These are phyloP conservation scores for Geosmithia putterillii DNA, from an alignment of 2,329 filamentous ascomycete genomes.

Conservation along the genomic window DNA sequence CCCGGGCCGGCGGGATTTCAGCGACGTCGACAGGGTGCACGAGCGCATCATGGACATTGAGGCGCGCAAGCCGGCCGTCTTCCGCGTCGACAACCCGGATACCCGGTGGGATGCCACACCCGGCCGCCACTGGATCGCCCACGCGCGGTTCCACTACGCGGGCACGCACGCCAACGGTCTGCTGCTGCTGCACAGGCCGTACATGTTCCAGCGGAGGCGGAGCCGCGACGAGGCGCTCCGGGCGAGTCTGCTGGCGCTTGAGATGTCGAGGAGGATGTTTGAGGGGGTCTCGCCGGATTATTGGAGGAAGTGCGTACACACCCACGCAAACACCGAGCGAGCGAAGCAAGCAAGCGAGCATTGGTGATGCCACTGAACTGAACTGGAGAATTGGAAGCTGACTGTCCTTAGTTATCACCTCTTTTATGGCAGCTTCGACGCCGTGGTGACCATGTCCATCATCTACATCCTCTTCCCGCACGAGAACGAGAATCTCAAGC, in stretches of 20 bases:
- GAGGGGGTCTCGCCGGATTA: slow-evolving; percentile 34
- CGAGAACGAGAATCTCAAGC: slow-evolving; percentile 33
- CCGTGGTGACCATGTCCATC: slow-evolving; percentile 46
- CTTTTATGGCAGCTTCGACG: slow-evolving; percentile 53
- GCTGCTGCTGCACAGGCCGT: slow-evolving; percentile 49
- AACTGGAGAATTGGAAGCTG: background rate
- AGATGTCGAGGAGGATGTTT: slow-evolving; percentile 38
- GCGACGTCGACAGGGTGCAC: slow-evolving; percentile 41
- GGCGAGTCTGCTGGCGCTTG: slow-evolving; percentile 42
- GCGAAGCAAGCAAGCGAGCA: too few relatives aligned
- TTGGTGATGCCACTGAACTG: background rate
- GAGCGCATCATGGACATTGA: slow-evolving; percentile 33
- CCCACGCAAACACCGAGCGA: background rate
- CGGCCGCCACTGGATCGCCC: slow-evolving; percentile 40
- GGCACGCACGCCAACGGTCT: slow-evolving; percentile 39
- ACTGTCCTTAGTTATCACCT: slow-evolving; percentile 29
- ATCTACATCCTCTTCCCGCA: slow-evolving; percentile 49
- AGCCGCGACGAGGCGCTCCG: slow-evolving; percentile 43
- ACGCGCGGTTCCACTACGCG: slow-evolving; percentile 30
- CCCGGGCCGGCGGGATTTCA: slow-evolving; percentile 40
- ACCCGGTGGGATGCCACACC: slow-evolving; percentile 40
- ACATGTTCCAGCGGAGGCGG: slow-evolving; percentile 43
- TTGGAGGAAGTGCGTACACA: slow-evolving; percentile 24
- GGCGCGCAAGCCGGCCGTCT: slow-evolving; percentile 34
- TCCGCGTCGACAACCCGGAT: slow-evolving; percentile 44